Percentiles rank a stretch among this genome's conserved stretches.
phyloP scores from a whole-genome alignment of 2,329 filamentous ascomycete species.

The Scedosporium minutisporum region DNA sequence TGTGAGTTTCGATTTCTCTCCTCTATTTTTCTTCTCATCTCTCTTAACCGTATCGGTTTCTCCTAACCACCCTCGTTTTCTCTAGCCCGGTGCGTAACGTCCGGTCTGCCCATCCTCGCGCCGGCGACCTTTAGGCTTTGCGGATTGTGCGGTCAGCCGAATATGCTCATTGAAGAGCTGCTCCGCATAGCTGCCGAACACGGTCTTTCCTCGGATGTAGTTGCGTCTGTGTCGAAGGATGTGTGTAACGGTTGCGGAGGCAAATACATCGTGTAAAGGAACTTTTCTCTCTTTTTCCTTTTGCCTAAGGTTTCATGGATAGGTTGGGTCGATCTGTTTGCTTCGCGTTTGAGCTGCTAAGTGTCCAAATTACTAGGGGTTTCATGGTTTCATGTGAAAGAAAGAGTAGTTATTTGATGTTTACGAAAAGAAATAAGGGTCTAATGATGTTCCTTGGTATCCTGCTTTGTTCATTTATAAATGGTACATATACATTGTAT shows the following conservation, averaged over 20 bases:
- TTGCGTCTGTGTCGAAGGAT: background rate
- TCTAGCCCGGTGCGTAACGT: slow-evolving; percentile 42
- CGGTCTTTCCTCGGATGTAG: background rate
- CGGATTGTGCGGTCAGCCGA: slow-evolving; percentile 36
- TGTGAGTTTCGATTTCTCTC: slow-evolving; percentile 19
- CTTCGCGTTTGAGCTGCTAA: background rate
- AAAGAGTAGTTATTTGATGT: no score
- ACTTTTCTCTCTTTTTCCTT: background rate
- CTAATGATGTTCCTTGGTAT: background rate
- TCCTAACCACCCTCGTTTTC: background rate
- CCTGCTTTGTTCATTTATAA: background rate
- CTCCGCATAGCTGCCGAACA: slow-evolving; percentile 28
- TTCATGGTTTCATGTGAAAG: no score
- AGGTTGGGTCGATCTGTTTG: no score
- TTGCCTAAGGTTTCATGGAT: background rate
- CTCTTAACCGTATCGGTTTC: background rate
- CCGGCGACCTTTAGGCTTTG: slow-evolving; percentile 45
- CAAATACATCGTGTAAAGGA: background rate
- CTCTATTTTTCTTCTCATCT: background rate
- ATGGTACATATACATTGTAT: background rate
- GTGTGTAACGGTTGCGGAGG: slow-evolving; percentile 5
- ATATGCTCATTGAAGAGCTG: slow-evolving; percentile 29
- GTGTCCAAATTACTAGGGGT: no score
- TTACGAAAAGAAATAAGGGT: background rate
- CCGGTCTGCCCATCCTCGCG: slow-evolving; percentile 42